Evolutionary conservation across 2,329 filamentous ascomycete genomes (phyloP), one percentile per base, ranked within the genome.

Genomic region (Ceratocystis colombiana): DNA sequence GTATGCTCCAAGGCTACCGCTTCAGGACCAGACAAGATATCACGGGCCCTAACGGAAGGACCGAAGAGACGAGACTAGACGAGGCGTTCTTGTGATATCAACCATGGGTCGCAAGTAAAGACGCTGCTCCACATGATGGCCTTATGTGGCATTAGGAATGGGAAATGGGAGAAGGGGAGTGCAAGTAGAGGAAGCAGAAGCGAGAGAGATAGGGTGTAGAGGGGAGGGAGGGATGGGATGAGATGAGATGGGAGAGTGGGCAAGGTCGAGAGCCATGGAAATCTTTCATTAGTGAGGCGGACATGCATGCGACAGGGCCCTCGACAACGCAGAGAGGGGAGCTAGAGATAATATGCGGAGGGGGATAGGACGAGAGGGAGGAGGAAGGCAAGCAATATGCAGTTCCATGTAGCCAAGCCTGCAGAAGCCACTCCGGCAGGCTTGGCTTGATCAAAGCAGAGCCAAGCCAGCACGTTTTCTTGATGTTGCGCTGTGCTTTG

Each of bases 381-480:
- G 17, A 59, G 28, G 25, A 30, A 7, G 12, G 55, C 30, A 15
- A 17, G 17, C 17, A 59, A 59, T 33, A 30, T 33, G 55, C 55
- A 59, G 30, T 59, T 59, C 7, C 55, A 59, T 59, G 55, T 59
- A 59, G 55, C 55, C 55, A 59, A 59, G 53, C 53, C 53, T 59
- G 28, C 53, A 33, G 53, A 59, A 59, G 53, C 28, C 28, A 33
- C 53, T 30, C n/a, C 28, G 25, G 15, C 53, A n/a, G 53, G 53
- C 53, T 59, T 59, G 53, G 53, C 53, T 12, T 59, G 28, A 59
- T 17, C 53, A 30, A 59, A 59, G 53, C 53, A 59, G 17, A 37
- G 33, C 33, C 33, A 41, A 41, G 37, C 25, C 55, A 33, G 28
- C 55, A 59, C 15, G 55, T 59, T 59, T 6, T 6, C 22, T 37